Evolutionary conservation across 1,139 yeast species (phyloP), one percentile per base, ranked within the genome.

Genomic region (Blastobotrys persicus): DNA sequence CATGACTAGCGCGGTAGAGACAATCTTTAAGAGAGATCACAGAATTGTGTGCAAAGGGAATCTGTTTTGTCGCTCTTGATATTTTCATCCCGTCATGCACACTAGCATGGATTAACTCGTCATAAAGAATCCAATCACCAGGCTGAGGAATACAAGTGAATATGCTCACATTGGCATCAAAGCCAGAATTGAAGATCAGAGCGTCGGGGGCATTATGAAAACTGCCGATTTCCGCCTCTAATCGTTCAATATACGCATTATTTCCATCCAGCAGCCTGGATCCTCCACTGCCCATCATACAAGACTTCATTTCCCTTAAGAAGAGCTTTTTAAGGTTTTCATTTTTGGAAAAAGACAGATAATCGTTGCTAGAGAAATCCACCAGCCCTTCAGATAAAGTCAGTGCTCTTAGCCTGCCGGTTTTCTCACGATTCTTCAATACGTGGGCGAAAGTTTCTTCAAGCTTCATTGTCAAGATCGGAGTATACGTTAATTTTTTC

Each of bases 221-320:
- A 2, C 11, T 4, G 9, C 59, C 48, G n/a, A 62, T 55, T 5
- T 48, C 40, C 1, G 14, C 18, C 43, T 62, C 66, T 13, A 62
- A 52, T 2, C 32, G 31, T 35, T 60, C 64, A 1, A 53, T 55
- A 3, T 55, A 53, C 6, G 17, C 16, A 6, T 60, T 54, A 40
- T 62, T 62, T 16, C 66, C 66, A 34, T 62, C 65, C 20, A 62
- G 50, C n/a, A 62, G 50, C 4, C 66, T 50, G 5, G 66, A 62
- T 1, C 66, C 66, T 7, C 66, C 65, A 18, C 62, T 55, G 1
- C 63, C 66, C 13, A 60, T 42, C 18, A 23, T 42, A n/a, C 37
- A 31, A 2, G 14, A 32, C 1, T 42, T 44, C 19, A 59, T 34
- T 39, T 58, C 59, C 13, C 39, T 38, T 14, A 48, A 44, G 16